phyloP scores from a whole-genome alignment of 805 yeast genomes.

The Wickerhamiella hasegawae region DNA sequence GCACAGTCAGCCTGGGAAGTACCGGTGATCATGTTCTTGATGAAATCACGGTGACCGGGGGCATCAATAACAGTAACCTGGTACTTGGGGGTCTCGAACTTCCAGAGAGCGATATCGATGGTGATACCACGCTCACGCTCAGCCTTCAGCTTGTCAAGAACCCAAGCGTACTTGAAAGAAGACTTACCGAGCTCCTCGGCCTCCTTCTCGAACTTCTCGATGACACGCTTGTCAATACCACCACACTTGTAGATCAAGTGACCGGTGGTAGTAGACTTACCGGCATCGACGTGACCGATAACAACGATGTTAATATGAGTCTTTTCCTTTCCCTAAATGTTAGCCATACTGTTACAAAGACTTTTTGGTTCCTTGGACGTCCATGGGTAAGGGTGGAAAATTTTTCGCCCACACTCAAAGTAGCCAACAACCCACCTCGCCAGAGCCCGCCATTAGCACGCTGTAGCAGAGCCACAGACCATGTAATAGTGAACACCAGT shows the following conservation, averaged over 20 bases:
- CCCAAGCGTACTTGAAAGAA: constrained; percentile 97
- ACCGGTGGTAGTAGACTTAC: constrained; percentile 98
- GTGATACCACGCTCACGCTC: constrained; percentile 97
- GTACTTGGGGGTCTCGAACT: constrained; percentile 83
- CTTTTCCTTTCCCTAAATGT: constrained; percentile 77
- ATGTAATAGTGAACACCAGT: background rate
- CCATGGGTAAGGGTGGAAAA: constrained; percentile 1
- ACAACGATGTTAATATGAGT: constrained; percentile 99
- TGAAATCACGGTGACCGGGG: constrained; percentile 94
- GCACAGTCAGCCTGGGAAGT: constrained; percentile 91
- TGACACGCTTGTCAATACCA: constrained; percentile 95
- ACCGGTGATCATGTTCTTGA: constrained; percentile 93
- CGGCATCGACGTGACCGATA: constrained; percentile 99
- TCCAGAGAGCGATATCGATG: constrained; percentile 84
- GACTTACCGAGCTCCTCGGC: constrained; percentile 96
- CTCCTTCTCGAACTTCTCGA: constrained; percentile 95
- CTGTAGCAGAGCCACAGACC: background rate
- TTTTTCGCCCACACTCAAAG: background rate
- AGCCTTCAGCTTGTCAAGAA: constrained; percentile 86
- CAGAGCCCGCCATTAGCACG: background rate
- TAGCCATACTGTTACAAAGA: background rate
- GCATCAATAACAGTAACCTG: constrained; percentile 86
- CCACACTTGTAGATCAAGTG: constrained; percentile 99
- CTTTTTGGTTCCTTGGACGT: background rate
- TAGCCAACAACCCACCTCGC: background rate